Percentiles rank a stretch among this genome's conserved stretches.
phyloP scores from a whole-genome alignment of 2,329 filamentous ascomycete species.

The Harringtonia lauricola region DNA sequence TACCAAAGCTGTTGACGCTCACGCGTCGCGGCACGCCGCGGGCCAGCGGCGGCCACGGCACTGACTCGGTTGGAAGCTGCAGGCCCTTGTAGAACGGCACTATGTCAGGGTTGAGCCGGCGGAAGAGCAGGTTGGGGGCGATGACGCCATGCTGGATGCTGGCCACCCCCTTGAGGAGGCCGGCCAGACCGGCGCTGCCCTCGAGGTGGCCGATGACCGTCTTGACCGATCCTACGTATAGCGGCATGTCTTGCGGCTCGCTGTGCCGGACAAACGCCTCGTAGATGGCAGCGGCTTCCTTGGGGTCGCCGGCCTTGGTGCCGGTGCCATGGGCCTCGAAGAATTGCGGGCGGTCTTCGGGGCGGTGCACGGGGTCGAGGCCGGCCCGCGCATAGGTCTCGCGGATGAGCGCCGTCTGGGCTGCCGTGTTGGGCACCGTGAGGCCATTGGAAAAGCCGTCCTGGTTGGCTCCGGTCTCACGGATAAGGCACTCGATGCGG shows the following conservation, averaged over 20 bases:
- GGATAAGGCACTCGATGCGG: conserved; percentile 19
- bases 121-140: conserved; percentile 30
- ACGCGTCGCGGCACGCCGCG: conserved; percentile 25
- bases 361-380: conserved; percentile 20
- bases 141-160: conserved; percentile 25
- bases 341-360: conserved; percentile 20
- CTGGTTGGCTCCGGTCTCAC: conserved; percentile 24
- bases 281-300: conserved; percentile 29
- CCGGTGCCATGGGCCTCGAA: conserved; percentile 33
- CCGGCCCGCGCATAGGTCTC: conserved; percentile 30
- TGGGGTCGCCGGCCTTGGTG: conserved; percentile 15
- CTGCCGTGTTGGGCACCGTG: conserved; percentile 36
- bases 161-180: conserved; percentile 31
- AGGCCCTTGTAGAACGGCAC: too few species aligned
- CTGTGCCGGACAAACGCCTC: conserved; percentile 23
- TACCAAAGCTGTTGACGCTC: conserved; percentile 31
- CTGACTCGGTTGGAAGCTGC: neutral
- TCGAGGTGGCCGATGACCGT: conserved; percentile 25
- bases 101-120: conserved; percentile 27
- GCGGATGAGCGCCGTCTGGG: conserved; percentile 31
- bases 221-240: conserved; percentile 29
- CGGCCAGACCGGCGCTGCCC: conserved; percentile 34
- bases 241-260: too few species aligned
- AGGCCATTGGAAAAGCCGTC: conserved; percentile 41
- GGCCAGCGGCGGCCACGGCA: conserved; percentile 21